Conservation (phyloP, 768 basidiomycete species). For the Collybia nuda region DNA sequence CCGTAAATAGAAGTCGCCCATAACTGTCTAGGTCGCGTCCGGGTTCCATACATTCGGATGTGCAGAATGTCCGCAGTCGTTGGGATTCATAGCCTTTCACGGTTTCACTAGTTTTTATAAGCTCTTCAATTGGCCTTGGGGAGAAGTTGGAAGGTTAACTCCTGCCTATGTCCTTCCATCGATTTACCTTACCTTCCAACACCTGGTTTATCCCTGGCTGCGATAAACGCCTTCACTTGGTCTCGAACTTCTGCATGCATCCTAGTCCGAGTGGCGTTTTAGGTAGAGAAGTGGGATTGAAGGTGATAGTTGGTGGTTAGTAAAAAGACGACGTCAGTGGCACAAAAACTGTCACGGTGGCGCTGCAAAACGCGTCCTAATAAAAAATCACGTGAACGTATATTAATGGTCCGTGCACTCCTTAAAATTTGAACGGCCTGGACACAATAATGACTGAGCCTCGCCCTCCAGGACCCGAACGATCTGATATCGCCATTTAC, state of each 20-base stretch:
- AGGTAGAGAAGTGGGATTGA: no score
- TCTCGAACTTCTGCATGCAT: background rate
- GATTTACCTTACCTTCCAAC: constrained; percentile 21
- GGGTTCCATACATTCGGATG: constrained; percentile 32
- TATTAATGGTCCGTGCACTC: background rate
- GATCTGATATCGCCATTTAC: constrained; percentile 43
- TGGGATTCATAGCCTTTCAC: constrained; percentile 36
- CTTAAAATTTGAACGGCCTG: background rate
- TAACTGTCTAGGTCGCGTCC: constrained; percentile 33
- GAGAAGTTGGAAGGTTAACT: background rate
- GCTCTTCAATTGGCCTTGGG: constrained; percentile 27
- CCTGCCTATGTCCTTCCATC: background rate
- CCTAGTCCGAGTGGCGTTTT: no score
- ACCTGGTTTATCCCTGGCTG: constrained; percentile 12
- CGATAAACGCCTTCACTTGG: background rate
- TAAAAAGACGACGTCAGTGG: background rate
- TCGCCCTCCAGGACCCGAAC: constrained; percentile 92
- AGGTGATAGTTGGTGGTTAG: background rate
- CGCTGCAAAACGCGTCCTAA: background rate
- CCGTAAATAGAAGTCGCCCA: constrained; percentile 24
- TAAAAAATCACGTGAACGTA: constrained; percentile 4
- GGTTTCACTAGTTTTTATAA: constrained; percentile 27
- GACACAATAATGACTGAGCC: constrained; percentile 14
- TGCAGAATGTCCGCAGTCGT: constrained; percentile 34
- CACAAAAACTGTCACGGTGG: background rate